These are phyloP conservation scores for Fraxinus cuspidata DNA, from an alignment of 257 asterid species.

Conservation along the genomic window DNA sequence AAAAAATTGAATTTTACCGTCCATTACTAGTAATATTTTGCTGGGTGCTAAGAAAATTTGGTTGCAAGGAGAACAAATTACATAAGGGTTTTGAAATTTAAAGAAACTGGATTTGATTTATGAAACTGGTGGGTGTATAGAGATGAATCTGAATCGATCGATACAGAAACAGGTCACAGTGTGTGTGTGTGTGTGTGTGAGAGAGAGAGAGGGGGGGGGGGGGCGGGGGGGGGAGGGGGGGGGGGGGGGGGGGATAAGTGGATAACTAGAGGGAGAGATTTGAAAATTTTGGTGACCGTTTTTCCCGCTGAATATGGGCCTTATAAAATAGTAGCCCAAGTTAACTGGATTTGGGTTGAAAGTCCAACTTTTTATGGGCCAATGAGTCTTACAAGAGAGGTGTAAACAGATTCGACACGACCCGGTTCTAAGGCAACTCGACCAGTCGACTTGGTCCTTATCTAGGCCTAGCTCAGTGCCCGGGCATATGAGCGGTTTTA, in stretches of 20 bases:
- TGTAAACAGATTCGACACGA: too few species aligned
- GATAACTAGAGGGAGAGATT: slow-evolving; percentile 11
- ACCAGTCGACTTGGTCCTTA: too few species aligned
- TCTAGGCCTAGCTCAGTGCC: too few species aligned
- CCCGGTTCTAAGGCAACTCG: too few species aligned
- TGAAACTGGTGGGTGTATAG: background rate
- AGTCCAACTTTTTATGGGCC: background rate
- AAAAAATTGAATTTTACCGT: background rate
- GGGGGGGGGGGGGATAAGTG: background rate
- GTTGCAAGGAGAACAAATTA: background rate
- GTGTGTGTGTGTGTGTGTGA: background rate
- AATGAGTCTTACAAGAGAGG: too few species aligned
- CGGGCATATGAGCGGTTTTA: too few species aligned
- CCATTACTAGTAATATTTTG: background rate
- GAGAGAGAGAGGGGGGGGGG: background rate
- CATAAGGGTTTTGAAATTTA: background rate
- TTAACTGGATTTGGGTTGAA: background rate
- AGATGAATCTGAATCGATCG: background rate
- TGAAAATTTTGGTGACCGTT: slow-evolving; percentile 21
- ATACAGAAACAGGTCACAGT: background rate
- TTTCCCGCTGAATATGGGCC: slow-evolving; percentile 36
- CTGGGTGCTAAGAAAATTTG: background rate
- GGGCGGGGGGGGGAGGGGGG: too few species aligned
- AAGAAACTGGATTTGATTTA: background rate
- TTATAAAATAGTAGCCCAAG: background rate